These are phyloP conservation scores for Lentinula guzmanii DNA, from an alignment of 768 basidiomycete species.

Conservation along the genomic window DNA sequence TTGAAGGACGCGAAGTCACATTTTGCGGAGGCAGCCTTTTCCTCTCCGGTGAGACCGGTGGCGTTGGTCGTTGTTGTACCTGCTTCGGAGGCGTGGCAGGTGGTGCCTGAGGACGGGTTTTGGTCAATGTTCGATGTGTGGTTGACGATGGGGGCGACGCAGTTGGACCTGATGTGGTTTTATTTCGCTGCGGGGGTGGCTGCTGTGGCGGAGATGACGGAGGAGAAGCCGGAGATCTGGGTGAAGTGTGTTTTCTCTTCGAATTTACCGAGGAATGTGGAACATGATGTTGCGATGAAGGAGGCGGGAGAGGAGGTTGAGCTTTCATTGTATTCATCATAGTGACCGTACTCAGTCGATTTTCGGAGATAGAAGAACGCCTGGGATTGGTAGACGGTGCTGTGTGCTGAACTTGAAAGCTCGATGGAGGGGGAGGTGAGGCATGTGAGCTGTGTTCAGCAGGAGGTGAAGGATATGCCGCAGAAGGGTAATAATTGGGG, in stretches of 20 bases:
- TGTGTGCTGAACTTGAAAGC: neutral
- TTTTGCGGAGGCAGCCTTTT: conserved; percentile 1
- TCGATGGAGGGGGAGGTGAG: neutral
- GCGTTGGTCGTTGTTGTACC: conserved; percentile 21
- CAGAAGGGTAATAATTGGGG: neutral
- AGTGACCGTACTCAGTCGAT: neutral
- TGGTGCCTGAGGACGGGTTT: neutral
- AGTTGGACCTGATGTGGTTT: neutral
- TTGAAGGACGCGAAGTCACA: conserved; percentile 5
- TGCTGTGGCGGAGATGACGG: neutral
- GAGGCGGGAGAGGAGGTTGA: conserved; percentile 1
- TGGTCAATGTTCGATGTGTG: conserved; percentile 4
- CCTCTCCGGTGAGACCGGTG: conserved; percentile 13
- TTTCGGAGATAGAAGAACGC: neutral
- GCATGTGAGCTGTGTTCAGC: conserved; percentile 7
- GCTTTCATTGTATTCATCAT: neutral
- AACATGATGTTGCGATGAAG: neutral
- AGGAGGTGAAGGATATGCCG: conserved; percentile 22
- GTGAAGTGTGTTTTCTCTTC: neutral
- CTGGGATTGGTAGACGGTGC: neutral
- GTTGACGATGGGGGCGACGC: neutral
- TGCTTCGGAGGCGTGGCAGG: conserved; percentile 14
- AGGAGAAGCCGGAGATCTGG: neutral
- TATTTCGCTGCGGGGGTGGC: neutral
- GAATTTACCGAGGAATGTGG: neutral